Evolutionary conservation across 83 land plant genomes (phyloP).

Genomic region (Diphasiastrum complanatum): DNA sequence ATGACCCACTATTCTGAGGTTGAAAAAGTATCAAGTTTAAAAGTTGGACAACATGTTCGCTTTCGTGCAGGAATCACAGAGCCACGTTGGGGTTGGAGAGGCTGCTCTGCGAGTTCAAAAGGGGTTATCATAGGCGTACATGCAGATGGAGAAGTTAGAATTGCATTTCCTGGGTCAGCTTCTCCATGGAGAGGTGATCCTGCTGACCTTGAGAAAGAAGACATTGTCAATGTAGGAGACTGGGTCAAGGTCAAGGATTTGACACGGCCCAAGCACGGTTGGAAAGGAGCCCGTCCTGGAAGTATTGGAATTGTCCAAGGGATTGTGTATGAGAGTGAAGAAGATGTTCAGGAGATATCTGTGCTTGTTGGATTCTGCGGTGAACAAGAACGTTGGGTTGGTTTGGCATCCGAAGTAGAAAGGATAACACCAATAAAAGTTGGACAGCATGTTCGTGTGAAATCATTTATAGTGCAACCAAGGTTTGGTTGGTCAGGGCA

Average conservation of each 20-base stretch:
- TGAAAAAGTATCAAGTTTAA: conserved; percentile 64
- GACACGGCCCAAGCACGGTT: conserved; percentile 34
- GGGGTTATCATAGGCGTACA: conserved; percentile 73
- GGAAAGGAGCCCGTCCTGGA: conserved; percentile 75
- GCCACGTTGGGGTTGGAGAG: conserved; percentile 98
- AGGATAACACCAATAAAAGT: conserved; percentile 39
- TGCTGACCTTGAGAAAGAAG: conserved; percentile 74
- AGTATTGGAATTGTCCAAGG: conserved; percentile 86
- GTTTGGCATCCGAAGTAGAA: conserved; percentile 55
- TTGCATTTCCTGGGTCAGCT: conserved; percentile 62
- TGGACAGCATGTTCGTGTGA: conserved; percentile 67
- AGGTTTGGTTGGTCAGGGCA: conserved; percentile 91
- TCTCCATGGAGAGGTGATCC: conserved; percentile 89
- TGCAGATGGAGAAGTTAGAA: conserved; percentile 86
- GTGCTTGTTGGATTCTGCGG: conserved; percentile 75
- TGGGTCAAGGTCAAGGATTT: conserved; percentile 66
- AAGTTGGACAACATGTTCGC: conserved; percentile 73
- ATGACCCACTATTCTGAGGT: conserved; percentile 69
- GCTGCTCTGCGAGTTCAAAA: conserved; percentile 48
- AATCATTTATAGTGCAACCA: conserved; percentile 60
- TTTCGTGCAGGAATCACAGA: conserved; percentile 66
- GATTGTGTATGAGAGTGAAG: conserved; percentile 45
- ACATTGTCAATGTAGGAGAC: conserved; percentile 80
- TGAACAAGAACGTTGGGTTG: conserved; percentile 90
- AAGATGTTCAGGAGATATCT: conserved; percentile 28